Percentiles rank a stretch among this genome's conserved stretches.
phyloP scores from a whole-genome alignment of 306 rosid species.

The Corylus americana region DNA sequence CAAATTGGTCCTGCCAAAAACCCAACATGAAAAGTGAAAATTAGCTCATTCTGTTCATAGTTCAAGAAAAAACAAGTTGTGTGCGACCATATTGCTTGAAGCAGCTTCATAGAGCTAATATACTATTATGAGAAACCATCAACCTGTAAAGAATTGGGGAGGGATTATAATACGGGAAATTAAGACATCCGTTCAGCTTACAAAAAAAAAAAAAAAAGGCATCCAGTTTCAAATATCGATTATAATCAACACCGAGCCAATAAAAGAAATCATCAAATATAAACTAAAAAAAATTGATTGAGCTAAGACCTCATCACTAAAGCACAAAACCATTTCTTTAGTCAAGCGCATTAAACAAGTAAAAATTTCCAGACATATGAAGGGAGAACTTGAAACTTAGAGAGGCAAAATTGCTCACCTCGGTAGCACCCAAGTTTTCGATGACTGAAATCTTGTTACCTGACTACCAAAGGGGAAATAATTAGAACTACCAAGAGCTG shows the following conservation, averaged over 20 bases:
- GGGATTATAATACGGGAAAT: background rate
- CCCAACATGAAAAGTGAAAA: slow-evolving; percentile 7
- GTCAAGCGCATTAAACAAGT: background rate
- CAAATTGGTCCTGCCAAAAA: slow-evolving; percentile 86
- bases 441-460: slow-evolving; percentile 88
- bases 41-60: background rate
- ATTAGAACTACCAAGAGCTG: background rate
- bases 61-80: background rate
- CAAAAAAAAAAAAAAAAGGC: background rate
- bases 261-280: background rate
- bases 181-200: background rate
- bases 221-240: background rate
- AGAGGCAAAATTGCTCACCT: slow-evolving; percentile 46
- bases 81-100: background rate
- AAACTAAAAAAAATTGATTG: background rate
- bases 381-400: background rate
- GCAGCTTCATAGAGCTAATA: background rate
- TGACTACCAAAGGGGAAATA: slow-evolving; percentile 30
- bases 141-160: background rate
- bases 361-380: background rate
- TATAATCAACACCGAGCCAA: background rate
- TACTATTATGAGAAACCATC: background rate
- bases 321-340: background rate
- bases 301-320: background rate
- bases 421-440: slow-evolving; percentile 95